phyloP scores from a whole-genome alignment of 352 stramenopile species.

The Phytophthora megakarya region DNA sequence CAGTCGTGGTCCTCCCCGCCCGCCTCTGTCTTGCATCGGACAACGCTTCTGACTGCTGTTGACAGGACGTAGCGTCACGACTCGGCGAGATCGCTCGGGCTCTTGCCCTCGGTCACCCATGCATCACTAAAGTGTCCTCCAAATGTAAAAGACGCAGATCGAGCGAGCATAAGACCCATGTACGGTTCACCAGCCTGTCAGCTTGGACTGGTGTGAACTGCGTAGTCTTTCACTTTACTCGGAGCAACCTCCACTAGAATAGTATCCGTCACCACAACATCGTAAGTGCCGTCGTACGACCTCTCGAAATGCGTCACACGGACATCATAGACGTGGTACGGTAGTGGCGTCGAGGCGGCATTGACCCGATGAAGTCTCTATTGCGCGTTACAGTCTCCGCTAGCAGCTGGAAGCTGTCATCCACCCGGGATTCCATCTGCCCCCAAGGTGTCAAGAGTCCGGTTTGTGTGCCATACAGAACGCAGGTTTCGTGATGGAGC shows the following conservation, averaged over 20 bases:
- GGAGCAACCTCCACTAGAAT: background rate
- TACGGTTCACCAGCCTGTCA: constrained; percentile 31
- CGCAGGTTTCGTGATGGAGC: constrained; percentile 21
- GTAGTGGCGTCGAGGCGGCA: background rate
- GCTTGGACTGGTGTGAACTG: constrained; percentile 11
- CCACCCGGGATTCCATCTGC: constrained; percentile 33
- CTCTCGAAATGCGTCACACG: constrained; percentile 19
- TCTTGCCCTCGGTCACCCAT: constrained; percentile 25
- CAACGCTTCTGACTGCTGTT: constrained; percentile 41
- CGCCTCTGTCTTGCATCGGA: constrained; percentile 21
- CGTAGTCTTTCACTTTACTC: background rate
- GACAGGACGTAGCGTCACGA: constrained; percentile 39
- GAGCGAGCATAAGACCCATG: constrained; percentile 22
- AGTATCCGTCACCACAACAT: background rate
- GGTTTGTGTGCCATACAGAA: constrained; percentile 23
- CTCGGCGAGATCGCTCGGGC: constrained; percentile 18
- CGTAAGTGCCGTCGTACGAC: constrained; percentile 18
- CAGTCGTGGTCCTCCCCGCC: constrained; percentile 28
- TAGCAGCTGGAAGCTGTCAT: constrained; percentile 35
- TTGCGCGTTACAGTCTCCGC: constrained; percentile 9
- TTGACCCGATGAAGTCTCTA: background rate
- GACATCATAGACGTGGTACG: constrained; percentile 25
- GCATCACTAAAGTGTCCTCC: constrained; percentile 11
- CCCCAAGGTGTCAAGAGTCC: constrained; percentile 29
- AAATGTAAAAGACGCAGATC: constrained; percentile 26